Base-by-base conservation (phyloP, 352 stramenopile species). In the Saprolegnia diclina region DNA sequence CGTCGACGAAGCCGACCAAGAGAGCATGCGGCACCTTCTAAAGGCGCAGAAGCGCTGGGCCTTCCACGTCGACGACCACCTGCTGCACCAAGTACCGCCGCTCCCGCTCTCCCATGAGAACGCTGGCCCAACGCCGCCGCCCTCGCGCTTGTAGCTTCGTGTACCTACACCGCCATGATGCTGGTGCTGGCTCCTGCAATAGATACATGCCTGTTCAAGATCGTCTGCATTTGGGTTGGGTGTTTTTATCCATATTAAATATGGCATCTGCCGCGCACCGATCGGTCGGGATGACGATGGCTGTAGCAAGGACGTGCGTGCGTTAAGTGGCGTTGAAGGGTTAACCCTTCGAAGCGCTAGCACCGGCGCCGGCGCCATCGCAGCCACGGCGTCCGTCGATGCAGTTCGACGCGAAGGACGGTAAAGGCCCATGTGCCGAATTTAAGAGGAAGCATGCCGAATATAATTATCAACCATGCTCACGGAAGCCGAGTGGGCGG, bases 11-110 rank as follows among this genome's bases (percentile, higher is more conserved):
- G 26, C 18, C 4, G 57, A 72, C 48, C 66, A 72, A 57, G 45
- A 72, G 29, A 64, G 45, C 55, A 72, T 72, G 66, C 52, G 55
- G 0, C 54, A 46, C 21, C 54, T 69, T 19, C 48, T 74, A 13
- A 72, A 73, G 29, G 68, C 68, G 13, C 68, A 73, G 35, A 64
- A 65, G 46, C 68, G 68, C 13, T 71, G 62, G 68, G 42, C 40
- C 16, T 73, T 72, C 56, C 46, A 71, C 10, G 38, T n/a, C 56
- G 53, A 64, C 44, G 57, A 75, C 44, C 16, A 64, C 14, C 56
- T 67, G 10, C 24, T 75, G 42, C 66, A 69, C 40, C 35, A 56
- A 1, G 16, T 76, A 18, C 21, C 62, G 52, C 66, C 71, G 14
- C 50, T 74, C 10, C 21, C 61, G 32, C 40, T 71, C 10, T 71